Base-by-base conservation (phyloP, 441 rosid species). In the Pelargonium australe region DNA sequence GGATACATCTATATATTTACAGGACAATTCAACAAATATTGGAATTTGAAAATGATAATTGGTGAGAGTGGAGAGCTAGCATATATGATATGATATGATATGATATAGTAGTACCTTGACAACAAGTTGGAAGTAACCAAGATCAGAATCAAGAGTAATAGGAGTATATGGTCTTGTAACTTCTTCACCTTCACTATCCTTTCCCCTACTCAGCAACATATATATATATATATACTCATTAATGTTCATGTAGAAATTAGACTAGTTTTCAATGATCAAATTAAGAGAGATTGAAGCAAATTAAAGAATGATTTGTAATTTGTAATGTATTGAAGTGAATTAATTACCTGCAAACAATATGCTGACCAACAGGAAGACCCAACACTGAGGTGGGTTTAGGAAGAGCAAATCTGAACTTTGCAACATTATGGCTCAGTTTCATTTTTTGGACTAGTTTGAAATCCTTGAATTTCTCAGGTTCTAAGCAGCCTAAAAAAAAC, bases 351-450 rank as follows among this genome's bases (percentile, higher is more conserved):
- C 72, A 80, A 43, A 66, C 31, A 7, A 77, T 47, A 16, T 74
- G 76, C 31, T 74, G 34, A 25, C 76, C 76, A 19, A 71, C 66
- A 1, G 76, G 83, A 55, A 80, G 76, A 1, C 83, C 78, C 60
- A 80, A 28, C 13, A 72, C 40, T 9, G 80, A 72, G 9, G 51
- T 76, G 0, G 67, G 70, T 1, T 66, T 71, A 17, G 76, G 74
- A 23, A 80, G 83, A 37, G 72, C 70, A 69, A 77, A 80, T 57
- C 70, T 76, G 62, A 76, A 76, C 72, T 43, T 76, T 0, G 78
- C 72, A 37, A 64, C 76, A 69, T 76, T 76, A 19, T 61, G 80
- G 68, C 76, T 80, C 6, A 80, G 23, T 49, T 8, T 53, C 2
- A 76, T 73, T 40, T 20, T 62, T 64, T 66, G 74, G 1, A 74